A percentile compares a stretch with the other conserved stretches of the same genome.
These are phyloP conservation scores for Phytopythium aichiense DNA, from an alignment of 352 stramenopile species.

Conservation along the genomic window DNA sequence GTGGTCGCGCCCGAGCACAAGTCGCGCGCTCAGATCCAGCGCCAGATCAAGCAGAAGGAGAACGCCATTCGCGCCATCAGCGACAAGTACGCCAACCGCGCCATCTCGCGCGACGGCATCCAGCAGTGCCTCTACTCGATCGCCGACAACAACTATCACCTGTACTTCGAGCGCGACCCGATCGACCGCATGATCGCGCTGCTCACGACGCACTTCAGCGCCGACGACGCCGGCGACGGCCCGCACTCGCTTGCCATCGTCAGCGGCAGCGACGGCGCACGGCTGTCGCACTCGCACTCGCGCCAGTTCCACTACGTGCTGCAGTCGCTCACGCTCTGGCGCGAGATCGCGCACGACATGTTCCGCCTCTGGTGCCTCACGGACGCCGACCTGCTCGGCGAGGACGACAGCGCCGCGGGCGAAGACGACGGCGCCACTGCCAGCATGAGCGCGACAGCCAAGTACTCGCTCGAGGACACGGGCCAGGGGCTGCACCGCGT, in stretches of 20 bases:
- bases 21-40: conserved; percentile 84
- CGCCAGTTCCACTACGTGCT: conserved; percentile 96
- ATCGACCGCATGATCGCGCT: conserved; percentile 95
- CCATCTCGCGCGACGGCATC: conserved; percentile 78
- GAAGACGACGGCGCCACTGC: conserved; percentile 5
- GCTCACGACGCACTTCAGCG: conserved; percentile 85
- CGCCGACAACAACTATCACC: conserved; percentile 96
- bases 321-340: conserved; percentile 95
- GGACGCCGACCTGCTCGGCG: conserved; percentile 91
- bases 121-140: conserved; percentile 96
- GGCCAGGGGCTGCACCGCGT: conserved; percentile 95
- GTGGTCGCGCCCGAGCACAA: conserved; percentile 92
- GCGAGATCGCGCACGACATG: conserved; percentile 95
- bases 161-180: conserved; percentile 96
- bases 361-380: conserved; percentile 95
- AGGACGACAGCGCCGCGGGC: conserved; percentile 16
- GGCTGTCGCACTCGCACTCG: conserved; percentile 93
- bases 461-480: conserved; percentile 92
- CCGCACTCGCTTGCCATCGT: conserved; percentile 91
- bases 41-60: conserved; percentile 93
- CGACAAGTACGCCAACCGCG: conserved; percentile 50
- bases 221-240: conserved; percentile 56
- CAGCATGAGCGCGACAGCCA: conserved; percentile 13
- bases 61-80: conserved; percentile 86
- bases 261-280: conserved; percentile 89